phyloP scores from a whole-genome alignment of 2,329 filamentous ascomycete species.

The Pyrenophora tritici-repentis region DNA sequence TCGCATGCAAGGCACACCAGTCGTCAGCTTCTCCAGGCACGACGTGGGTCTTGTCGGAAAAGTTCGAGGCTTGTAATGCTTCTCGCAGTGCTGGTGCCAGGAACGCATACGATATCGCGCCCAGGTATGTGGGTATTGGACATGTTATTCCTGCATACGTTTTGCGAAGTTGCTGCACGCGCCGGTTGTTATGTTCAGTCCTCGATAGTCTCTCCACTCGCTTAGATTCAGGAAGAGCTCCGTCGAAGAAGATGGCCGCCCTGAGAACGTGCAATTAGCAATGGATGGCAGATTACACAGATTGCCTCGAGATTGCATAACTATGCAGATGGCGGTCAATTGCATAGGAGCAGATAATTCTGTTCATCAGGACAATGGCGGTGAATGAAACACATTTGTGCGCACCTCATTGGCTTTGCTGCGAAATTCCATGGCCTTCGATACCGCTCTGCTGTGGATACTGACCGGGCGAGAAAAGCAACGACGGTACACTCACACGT shows the following conservation, averaged over 20 bases:
- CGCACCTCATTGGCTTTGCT: constrained; percentile 19
- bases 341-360: constrained; percentile 15
- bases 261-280: constrained; percentile 28
- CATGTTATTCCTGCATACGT: constrained; percentile 30
- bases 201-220: constrained; percentile 64
- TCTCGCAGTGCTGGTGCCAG: constrained; percentile 80
- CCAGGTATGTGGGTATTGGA: constrained; percentile 35
- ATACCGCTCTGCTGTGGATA: constrained; percentile 10
- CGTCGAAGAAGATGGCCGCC: constrained; percentile 81
- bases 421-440: background rate
- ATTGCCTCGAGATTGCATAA: constrained; percentile 14
- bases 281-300: constrained; percentile 19
- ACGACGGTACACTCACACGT: constrained; percentile 60
- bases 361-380: constrained; percentile 7
- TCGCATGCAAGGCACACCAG: constrained; percentile 72
- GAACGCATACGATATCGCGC: constrained; percentile 63
- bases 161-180: constrained; percentile 58
- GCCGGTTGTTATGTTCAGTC: constrained; percentile 61
- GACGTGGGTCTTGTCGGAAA: constrained; percentile 57
- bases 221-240: constrained; percentile 73
- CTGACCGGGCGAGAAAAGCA: constrained; percentile 16
- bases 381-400: constrained; percentile 17
- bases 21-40: constrained; percentile 85
- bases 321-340: constrained; percentile 15
- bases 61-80: constrained; percentile 57